A percentile compares a stretch with the other conserved stretches of the same genome.
Evolutionary conservation across 768 basidiomycete genomes (phyloP).

Genomic region (Hebeloma cylindrosporum): DNA sequence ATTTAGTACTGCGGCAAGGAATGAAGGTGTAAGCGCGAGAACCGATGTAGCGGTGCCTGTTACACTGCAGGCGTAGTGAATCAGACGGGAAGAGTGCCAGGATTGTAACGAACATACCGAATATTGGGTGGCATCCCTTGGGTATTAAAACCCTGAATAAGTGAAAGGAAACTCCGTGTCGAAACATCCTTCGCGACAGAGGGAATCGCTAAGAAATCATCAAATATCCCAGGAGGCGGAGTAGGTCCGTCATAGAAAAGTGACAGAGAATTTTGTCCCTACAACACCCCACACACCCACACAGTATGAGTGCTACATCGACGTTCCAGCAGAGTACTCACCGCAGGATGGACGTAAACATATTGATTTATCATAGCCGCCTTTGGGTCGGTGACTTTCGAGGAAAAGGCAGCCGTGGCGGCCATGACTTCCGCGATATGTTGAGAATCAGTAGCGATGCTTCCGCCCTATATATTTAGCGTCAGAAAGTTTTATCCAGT

Average conservation of each 20-base stretch:
- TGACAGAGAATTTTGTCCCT: no score
- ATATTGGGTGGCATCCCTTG: slow-evolving; percentile 28
- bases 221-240: slow-evolving; percentile 44
- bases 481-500: neutral
- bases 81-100: slow-evolving; percentile 12
- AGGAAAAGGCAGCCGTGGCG: slow-evolving; percentile 42
- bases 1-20: slow-evolving; percentile 29
- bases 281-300: no score
- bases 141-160: slow-evolving; percentile 33
- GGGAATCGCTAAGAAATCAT: slow-evolving; percentile 45
- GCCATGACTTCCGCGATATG: slow-evolving; percentile 26
- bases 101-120: neutral
- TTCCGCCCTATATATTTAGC: slow-evolving; percentile 43
- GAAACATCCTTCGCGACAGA: slow-evolving; percentile 28
- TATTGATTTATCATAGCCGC: no score
- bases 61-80: no score
- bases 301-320: no score
- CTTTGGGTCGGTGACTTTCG: slow-evolving; percentile 44
- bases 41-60: no score
- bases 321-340: no score
- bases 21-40: no score
- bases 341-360: no score
- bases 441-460: slow-evolving; percentile 32
- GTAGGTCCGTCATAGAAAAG: slow-evolving; percentile 56
- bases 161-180: slow-evolving; percentile 33